Evolutionary conservation across 78 protist species (phyloP).

Genomic region (Planoprotostelium fungivorum): DNA sequence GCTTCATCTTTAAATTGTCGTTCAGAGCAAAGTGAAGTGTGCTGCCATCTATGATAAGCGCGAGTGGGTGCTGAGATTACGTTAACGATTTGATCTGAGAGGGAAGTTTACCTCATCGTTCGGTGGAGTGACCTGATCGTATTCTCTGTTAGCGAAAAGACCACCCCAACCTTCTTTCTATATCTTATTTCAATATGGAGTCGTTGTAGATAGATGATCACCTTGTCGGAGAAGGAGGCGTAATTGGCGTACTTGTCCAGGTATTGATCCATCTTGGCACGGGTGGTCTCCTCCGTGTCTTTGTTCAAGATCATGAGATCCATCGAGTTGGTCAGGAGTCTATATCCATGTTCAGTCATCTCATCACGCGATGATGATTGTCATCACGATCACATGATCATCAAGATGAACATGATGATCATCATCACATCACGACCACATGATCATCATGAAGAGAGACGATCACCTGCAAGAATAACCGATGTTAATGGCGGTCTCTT

Average conservation of each 20-base stretch:
- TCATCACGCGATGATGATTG: too few species aligned
- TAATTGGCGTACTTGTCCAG: not conserved
- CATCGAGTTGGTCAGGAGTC: constrained; percentile 43
- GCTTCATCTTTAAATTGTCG: constrained; percentile 7
- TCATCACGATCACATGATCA: not conserved
- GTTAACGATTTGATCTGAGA: not conserved
- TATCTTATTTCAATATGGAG: not conserved
- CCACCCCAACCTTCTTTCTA: too few species aligned
- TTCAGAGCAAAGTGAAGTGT: constrained; percentile 46
- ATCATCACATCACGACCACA: not conserved
- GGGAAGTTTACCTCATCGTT: not conserved
- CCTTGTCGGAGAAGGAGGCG: not conserved
- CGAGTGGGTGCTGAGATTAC: constrained; percentile 1
- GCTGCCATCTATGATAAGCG: constrained; percentile 62
- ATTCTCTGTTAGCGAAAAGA: too few species aligned
- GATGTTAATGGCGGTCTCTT: constrained; percentile 96
- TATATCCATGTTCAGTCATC: not conserved
- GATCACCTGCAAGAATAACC: constrained; percentile 75
- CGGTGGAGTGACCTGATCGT: too few species aligned
- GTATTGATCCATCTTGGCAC: constrained; percentile 12
- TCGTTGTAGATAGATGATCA: constrained; percentile 5
- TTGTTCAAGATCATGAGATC: constrained; percentile 53
- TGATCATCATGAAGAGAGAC: too few species aligned
- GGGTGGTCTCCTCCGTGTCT: constrained; percentile 25
- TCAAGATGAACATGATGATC: not conserved